A percentile compares a stretch with the other conserved stretches of the same genome.
phyloP scores from a whole-genome alignment of 2,329 filamentous ascomycete genomes.

The Nemania bipapillata region DNA sequence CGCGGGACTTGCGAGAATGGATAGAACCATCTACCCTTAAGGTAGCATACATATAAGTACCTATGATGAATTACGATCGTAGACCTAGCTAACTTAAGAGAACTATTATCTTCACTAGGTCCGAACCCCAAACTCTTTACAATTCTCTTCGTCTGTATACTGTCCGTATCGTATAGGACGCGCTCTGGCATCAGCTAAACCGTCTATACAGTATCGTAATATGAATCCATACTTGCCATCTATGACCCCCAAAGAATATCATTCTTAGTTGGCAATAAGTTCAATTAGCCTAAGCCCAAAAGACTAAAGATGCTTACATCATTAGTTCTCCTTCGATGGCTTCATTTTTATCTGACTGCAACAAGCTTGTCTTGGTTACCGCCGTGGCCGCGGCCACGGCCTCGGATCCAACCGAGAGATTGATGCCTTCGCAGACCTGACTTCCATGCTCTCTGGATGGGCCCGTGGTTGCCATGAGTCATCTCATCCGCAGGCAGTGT shows the following conservation, averaged over 20 bases:
- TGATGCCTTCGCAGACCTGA: constrained; percentile 32
- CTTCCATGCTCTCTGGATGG: constrained; percentile 6
- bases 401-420: constrained; percentile 34
- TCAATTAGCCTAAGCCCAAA: constrained; percentile 4
- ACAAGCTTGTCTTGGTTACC: background rate
- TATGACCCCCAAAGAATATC: constrained; percentile 2
- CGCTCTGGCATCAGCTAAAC: background rate
- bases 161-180: background rate
- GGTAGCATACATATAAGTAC: constrained; percentile 12
- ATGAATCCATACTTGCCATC: constrained; percentile 8
- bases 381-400: background rate
- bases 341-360: background rate
- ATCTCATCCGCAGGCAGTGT: background rate
- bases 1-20: background rate
- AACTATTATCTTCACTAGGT: background rate
- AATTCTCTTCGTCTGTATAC: background rate
- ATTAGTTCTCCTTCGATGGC: background rate
- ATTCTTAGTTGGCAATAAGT: background rate
- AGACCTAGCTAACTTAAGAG: background rate
- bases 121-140: background rate
- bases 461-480: background rate
- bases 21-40: constrained; percentile 5
- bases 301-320: background rate
- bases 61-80: background rate
- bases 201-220: constrained; percentile 3